Evolutionary conservation across 306 rosid species (phyloP), one percentile per base, ranked within the genome.

Genomic region (Hippophae gyantsensis): DNA sequence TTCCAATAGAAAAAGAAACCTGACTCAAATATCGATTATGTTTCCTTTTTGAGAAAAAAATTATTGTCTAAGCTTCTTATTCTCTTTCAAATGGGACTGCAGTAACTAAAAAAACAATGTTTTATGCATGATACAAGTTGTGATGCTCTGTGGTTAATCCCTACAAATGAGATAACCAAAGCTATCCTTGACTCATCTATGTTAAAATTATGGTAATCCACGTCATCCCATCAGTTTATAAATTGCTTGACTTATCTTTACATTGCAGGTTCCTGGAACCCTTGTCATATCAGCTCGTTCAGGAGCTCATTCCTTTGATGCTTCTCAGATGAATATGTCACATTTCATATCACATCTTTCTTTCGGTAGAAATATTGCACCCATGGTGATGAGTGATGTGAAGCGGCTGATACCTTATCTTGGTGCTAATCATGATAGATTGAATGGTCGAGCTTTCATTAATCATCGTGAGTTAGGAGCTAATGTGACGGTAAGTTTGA

Each of bases 311-410:
- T 92, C 99, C 25, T 92, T 92, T 23, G 99, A 92, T 81, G 72
- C 82, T 69, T 76, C 95, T 69, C 94, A 79, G 72, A 92, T 92
- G 95, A 92, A 92, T 78, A 88, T 92, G 96, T 92, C 99, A 54
- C 99, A 92, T 54, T 70, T 85, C 74, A 25, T 92, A 76, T 69
- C 88, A 67, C 82, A 87, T 68, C 70, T 92, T 71, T 78, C 86
- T 48, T 92, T 92, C 54, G 99, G 99, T 44, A 82, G 78, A 81
- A 83, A 12, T 65, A 47, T 88, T 56, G 43, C 84, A 3, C 74
- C 93, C 42, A 88, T 76, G 78, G 76, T 75, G 63, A 66, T 88
- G 82, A 78, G 50, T 64, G 90, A 92, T 55, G 82, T 79, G 57
- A 79, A 88, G 82, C 80, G 79, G 61, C 67, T 89, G 77, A 68